A percentile compares a stretch with the other conserved stretches of the same genome.
Conservation (phyloP, 768 basidiomycete genomes). For the Boletus sp. region DNA sequence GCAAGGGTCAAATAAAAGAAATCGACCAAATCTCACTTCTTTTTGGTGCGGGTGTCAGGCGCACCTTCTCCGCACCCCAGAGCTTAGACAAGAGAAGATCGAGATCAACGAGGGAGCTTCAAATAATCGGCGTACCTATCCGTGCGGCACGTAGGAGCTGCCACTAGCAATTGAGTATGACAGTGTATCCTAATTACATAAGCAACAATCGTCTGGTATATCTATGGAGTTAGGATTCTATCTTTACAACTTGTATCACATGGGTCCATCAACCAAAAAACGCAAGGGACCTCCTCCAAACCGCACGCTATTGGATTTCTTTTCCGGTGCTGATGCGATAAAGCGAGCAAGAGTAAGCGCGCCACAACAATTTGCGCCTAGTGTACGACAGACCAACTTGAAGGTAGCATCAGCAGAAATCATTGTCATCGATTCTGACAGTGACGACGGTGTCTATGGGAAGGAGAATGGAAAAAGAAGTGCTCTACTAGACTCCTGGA, state of each 20-base stretch:
- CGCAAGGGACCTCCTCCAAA: slow-evolving; percentile 29
- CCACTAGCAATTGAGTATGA: too few species aligned
- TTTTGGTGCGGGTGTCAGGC: background rate
- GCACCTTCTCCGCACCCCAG: background rate
- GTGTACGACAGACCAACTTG: background rate
- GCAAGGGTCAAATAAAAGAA: background rate
- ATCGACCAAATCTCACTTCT: background rate
- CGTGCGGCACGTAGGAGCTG: background rate
- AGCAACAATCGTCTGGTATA: background rate
- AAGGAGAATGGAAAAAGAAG: background rate
- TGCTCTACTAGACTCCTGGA: background rate
- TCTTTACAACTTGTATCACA: slow-evolving; percentile 12
- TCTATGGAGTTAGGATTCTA: too few species aligned
- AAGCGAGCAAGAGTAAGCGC: slow-evolving; percentile 20
- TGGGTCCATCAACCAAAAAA: slow-evolving; percentile 39
- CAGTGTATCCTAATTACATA: too few species aligned
- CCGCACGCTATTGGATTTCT: slow-evolving; percentile 48
- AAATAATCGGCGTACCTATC: background rate
- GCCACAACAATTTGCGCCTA: background rate
- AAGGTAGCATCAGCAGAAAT: slow-evolving; percentile 34
- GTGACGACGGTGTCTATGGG: slow-evolving; percentile 34
- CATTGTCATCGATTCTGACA: slow-evolving; percentile 64
- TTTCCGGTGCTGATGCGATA: slow-evolving; percentile 26
- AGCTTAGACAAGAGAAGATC: background rate
- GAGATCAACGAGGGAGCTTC: background rate